These are phyloP conservation scores for Aphanoascus verrucosus DNA, from an alignment of 2,329 filamentous ascomycete genomes.

Conservation along the genomic window DNA sequence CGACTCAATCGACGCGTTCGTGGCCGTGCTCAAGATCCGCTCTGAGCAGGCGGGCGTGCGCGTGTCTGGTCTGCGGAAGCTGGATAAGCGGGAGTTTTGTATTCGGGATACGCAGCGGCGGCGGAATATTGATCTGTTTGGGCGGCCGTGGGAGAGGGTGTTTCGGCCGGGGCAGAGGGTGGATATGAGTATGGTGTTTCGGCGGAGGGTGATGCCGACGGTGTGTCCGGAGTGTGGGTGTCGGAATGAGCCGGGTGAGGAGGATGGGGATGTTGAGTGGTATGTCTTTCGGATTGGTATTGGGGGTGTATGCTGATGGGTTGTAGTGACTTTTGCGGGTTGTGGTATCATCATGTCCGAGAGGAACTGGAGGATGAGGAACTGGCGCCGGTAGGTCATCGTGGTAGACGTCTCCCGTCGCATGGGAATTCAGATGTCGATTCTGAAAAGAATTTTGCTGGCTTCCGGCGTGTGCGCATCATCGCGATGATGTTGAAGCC, in stretches of 20 bases:
- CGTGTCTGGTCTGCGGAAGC: slow-evolving; percentile 1
- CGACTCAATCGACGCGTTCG: slow-evolving; percentile 13
- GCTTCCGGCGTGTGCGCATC: neutral
- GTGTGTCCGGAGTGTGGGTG: slow-evolving; percentile 9
- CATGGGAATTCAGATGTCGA: no score
- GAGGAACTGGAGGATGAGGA: neutral
- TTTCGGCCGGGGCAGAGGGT: slow-evolving; percentile 12
- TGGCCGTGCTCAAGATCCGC: slow-evolving; percentile 11
- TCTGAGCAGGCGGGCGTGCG: slow-evolving; percentile 7
- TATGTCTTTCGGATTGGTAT: neutral
- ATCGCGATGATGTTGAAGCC: neutral
- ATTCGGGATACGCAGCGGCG: slow-evolving; percentile 8
- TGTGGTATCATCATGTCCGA: slow-evolving; percentile 3
- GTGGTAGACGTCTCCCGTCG: neutral
- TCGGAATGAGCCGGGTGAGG: neutral
- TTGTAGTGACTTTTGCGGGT: slow-evolving; percentile 3
- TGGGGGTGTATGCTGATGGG: neutral
- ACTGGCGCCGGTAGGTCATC: neutral
- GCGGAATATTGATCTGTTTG: slow-evolving; percentile 5
- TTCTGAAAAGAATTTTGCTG: neutral
- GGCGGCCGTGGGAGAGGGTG: slow-evolving; percentile 5
- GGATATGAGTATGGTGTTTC: slow-evolving; percentile 13
- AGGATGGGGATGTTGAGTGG: slow-evolving; percentile 3
- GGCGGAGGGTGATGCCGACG: slow-evolving; percentile 1
- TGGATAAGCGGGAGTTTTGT: slow-evolving; percentile 9